Percentiles rank a stretch among this genome's conserved stretches.
Evolutionary conservation across 768 basidiomycete genomes (phyloP).

Genomic region (Clitopilus hobsonii): DNA sequence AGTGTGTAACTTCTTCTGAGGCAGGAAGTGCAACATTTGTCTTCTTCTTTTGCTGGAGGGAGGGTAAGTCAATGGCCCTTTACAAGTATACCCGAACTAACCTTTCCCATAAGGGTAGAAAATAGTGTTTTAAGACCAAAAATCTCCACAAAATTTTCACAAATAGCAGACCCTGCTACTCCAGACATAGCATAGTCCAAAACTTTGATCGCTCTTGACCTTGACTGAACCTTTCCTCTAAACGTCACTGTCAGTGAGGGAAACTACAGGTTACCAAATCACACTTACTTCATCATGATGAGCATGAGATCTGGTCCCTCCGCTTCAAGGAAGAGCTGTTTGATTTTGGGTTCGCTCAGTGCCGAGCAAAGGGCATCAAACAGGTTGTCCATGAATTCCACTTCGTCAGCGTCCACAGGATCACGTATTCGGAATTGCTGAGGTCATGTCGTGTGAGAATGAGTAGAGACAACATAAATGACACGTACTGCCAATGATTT

Average conservation of each 20-base stretch:
- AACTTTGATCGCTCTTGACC: conserved; percentile 83
- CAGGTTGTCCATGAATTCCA: conserved; percentile 97
- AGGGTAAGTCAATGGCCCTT: too few relatives aligned
- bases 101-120: conserved; percentile 92
- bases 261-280: conserved; percentile 3
- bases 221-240: conserved; percentile 81
- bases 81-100: conserved; percentile 16
- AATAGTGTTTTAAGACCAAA: conserved; percentile 89
- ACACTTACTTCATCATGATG: conserved; percentile 89
- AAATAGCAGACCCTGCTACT: conserved; percentile 58
- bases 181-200: conserved; percentile 90
- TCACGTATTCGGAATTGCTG: conserved; percentile 88
- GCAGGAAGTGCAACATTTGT: conserved; percentile 51
- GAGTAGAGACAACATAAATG: conserved; percentile 3
- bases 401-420: conserved; percentile 83
- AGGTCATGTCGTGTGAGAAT: conserved; percentile 3
- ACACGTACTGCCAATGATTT: conserved; percentile 76
- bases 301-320: conserved; percentile 98
- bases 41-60: conserved; percentile 58
- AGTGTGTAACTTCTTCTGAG: conserved; percentile 82
- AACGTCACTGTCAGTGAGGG: background rate
- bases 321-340: conserved; percentile 76
- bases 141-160: conserved; percentile 84
- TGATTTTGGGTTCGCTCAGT: conserved; percentile 73
- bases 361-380: conserved; percentile 90